Base-by-base conservation (phyloP, 352 stramenopile genomes). In the Sclerospora graminicola region DNA sequence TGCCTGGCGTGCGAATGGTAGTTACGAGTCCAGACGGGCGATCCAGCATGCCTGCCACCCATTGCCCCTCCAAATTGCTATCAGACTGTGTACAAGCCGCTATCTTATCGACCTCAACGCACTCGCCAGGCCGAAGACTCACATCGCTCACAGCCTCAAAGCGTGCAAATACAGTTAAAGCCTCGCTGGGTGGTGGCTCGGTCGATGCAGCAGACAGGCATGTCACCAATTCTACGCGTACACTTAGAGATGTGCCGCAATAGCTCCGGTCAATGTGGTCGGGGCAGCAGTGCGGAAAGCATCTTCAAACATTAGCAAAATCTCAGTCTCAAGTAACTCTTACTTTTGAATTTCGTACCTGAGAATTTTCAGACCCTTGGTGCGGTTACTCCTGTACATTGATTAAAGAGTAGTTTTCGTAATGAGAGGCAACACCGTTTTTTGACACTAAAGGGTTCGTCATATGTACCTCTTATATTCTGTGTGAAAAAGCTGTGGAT, bases 241-340 rank as follows among this genome's bases (percentile, higher is more conserved):
- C 55, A 23, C 76, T 69, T 16, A 87, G 41, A 8, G 69, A 72
- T 6, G 75, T 55, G 23, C 75, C 75, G 38, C 75, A 84, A 39
- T 87, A 87, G 51, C 75, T 87, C 28, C 75, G 63, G 34, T 82
- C 63, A 21, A 87, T 75, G 42, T 88, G 75, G 29, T 75, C 55
- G 0, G 72, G 72, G 33, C 75, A 88, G 48, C 72, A 88, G 55
- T 88, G 75, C 18, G 72, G 72, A 40, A 88, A 88, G 51, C 60
- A 70, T 13, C 71, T 64, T 9, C 14, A 36, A 36, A 19, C 8
- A 36, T 4, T 13, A 15, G 16, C 11, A 20, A n/a, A 19, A 4
- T 16, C 5, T 15, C 8, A 19, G 2, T 18, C n/a, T 15, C 30
- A 20, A 13, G 2, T 33, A 33, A 8, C 28, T 33, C 4, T 4